phyloP scores from a whole-genome alignment of 176 grass and related monocot genomes.

The Oryza longistaminata region DNA sequence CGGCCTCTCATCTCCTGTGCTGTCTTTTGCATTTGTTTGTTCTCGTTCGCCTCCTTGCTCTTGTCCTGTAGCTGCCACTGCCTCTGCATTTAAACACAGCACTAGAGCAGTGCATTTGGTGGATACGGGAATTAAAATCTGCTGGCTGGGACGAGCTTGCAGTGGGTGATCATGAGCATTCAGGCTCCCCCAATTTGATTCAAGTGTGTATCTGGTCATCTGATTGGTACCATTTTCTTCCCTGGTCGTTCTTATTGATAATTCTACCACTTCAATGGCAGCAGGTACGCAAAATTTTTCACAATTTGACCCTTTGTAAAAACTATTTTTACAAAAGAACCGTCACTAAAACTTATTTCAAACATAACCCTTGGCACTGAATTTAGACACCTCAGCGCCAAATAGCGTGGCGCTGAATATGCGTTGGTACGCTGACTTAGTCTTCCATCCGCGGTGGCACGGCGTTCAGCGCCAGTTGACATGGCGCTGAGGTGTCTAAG shows the following conservation, averaged over 20 bases:
- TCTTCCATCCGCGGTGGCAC: too few relatives aligned
- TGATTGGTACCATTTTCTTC: background rate
- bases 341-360: too few relatives aligned
- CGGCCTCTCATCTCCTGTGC: background rate
- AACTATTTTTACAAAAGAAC: too few relatives aligned
- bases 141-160: slow-evolving; percentile 5
- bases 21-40: slow-evolving; percentile 44
- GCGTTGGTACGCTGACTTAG: too few relatives aligned
- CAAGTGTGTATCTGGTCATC: background rate
- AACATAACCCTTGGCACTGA: too few relatives aligned
- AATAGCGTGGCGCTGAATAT: too few relatives aligned
- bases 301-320: too few relatives aligned
- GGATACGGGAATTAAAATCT: slow-evolving; percentile 34
- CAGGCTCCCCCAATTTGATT: slow-evolving; percentile 28
- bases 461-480: too few relatives aligned
- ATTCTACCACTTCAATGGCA: slow-evolving; percentile 21
- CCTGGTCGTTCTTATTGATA: background rate
- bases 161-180: slow-evolving; percentile 45
- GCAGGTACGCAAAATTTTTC: too few relatives aligned
- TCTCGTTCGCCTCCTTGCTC: slow-evolving; percentile 37
- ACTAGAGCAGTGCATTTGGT: slow-evolving; percentile 12
- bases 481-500: too few relatives aligned
- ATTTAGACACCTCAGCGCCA: too few relatives aligned
- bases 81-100: slow-evolving; percentile 29
- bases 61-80: slow-evolving; percentile 28